Conservation (phyloP, 106 monocot species). For the Dioscorea zingiberensis region DNA sequence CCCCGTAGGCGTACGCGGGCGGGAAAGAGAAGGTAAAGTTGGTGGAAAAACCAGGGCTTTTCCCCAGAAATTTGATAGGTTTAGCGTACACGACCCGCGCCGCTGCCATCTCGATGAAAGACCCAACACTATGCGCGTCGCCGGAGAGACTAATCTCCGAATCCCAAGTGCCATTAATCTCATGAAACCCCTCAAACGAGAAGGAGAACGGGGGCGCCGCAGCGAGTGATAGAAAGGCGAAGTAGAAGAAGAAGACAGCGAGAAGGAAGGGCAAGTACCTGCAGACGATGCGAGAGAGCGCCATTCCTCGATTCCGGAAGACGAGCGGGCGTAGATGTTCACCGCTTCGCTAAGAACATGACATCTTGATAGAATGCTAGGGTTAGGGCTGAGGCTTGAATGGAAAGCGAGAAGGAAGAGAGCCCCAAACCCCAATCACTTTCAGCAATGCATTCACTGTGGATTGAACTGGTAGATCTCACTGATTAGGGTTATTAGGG, state of each 20-base stretch:
- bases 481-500: no score
- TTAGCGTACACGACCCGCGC: conserved; percentile 34
- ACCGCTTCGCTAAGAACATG: no score
- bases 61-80: conserved; percentile 31
- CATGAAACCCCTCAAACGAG: conserved; percentile 38
- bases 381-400: no score
- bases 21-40: conserved; percentile 62
- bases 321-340: no score
- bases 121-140: conserved; percentile 30
- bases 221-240: conserved; percentile 1
- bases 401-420: no score
- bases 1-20: not conserved
- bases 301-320: conserved; percentile 7
- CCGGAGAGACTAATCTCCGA: conserved; percentile 40
- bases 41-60: conserved; percentile 61
- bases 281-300: not conserved
- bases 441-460: no score
- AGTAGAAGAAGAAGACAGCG: conserved; percentile 5
- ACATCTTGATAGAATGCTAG: no score
- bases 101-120: conserved; percentile 26
- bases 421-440: no score
- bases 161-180: conserved; percentile 11
- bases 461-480: no score
- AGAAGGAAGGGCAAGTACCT: conserved; percentile 11
- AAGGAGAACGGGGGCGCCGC: conserved; percentile 28